Conservation (phyloP, 805 yeast genomes). For the Kuraishia capsulata region DNA sequence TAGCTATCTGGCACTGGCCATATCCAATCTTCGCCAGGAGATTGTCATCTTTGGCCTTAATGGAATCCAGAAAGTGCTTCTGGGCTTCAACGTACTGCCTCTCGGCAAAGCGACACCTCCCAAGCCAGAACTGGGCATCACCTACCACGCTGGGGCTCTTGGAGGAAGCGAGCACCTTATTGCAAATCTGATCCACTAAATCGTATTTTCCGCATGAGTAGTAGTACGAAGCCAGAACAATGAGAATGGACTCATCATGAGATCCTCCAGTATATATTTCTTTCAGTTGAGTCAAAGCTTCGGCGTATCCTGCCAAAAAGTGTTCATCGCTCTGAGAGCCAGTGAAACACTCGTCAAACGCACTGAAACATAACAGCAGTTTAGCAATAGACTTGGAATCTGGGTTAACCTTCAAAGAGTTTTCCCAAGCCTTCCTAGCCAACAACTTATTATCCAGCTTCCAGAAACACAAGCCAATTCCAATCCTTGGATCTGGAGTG, state of each 20-base stretch:
- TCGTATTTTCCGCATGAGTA: conserved; percentile 60
- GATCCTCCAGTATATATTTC: conserved; percentile 30
- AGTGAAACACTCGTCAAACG: conserved; percentile 54
- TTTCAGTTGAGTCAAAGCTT: conserved; percentile 44
- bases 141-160: conserved; percentile 33
- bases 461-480: conserved; percentile 94
- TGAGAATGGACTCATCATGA: conserved; percentile 51
- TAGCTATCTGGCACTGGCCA: conserved; percentile 74
- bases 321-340: conserved; percentile 48
- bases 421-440: conserved; percentile 77
- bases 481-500: conserved; percentile 89
- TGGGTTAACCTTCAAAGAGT: conserved; percentile 62
- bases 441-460: conserved; percentile 64
- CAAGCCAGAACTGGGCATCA: conserved; percentile 79
- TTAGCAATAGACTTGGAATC: conserved; percentile 46
- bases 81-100: conserved; percentile 64
- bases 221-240: conserved; percentile 60
- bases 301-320: conserved; percentile 50
- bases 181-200: conserved; percentile 46
- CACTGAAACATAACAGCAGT: conserved; percentile 56
- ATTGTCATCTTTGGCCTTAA: conserved; percentile 54
- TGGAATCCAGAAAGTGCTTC: conserved; percentile 61
- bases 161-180: conserved; percentile 20
- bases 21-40: conserved; percentile 70
- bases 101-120: conserved; percentile 58